Conservation (phyloP, 139 green algal genomes). For the Chlorella ohadii region DNA sequence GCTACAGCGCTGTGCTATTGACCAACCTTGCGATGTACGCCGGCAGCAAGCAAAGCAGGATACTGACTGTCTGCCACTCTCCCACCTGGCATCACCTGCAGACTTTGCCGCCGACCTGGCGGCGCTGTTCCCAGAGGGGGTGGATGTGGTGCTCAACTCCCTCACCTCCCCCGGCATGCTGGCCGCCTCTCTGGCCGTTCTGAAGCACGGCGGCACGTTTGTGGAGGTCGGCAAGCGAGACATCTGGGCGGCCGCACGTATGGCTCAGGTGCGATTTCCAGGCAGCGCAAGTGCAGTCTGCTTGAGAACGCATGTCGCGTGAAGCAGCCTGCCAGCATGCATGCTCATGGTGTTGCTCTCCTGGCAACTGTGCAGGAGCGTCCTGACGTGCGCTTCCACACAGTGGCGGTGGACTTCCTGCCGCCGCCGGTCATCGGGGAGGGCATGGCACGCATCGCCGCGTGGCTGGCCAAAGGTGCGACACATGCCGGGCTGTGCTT, state of each 20-base stretch:
- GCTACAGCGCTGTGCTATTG: too few relatives aligned
- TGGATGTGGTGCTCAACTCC: slow-evolving; percentile 75
- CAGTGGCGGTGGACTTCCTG: slow-evolving; percentile 89
- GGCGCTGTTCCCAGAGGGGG: neutral
- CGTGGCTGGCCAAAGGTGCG: slow-evolving; percentile 39
- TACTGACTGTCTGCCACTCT: neutral
- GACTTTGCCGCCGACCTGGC: slow-evolving; percentile 33
- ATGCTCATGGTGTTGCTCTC: too few relatives aligned
- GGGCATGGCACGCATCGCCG: slow-evolving; percentile 38
- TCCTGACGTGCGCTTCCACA: slow-evolving; percentile 71
- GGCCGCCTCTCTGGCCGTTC: slow-evolving; percentile 61
- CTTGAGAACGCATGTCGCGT: too few relatives aligned
- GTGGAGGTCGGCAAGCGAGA: slow-evolving; percentile 90
- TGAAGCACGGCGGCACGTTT: slow-evolving; percentile 63
- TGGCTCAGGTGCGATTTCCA: slow-evolving; percentile 15
- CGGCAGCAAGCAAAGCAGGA: too few relatives aligned
- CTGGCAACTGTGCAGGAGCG: slow-evolving; percentile 60
- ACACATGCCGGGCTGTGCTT: neutral
- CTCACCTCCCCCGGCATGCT: slow-evolving; percentile 89
- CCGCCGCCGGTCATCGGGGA: slow-evolving; percentile 49
- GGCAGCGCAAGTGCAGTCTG: too few relatives aligned
- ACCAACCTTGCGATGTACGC: too few relatives aligned
- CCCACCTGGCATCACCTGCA: neutral
- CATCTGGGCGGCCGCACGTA: slow-evolving; percentile 70
- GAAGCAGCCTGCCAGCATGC: too few relatives aligned